These are phyloP conservation scores for Russula brevipes DNA, from an alignment of 768 basidiomycete species.

Conservation along the genomic window DNA sequence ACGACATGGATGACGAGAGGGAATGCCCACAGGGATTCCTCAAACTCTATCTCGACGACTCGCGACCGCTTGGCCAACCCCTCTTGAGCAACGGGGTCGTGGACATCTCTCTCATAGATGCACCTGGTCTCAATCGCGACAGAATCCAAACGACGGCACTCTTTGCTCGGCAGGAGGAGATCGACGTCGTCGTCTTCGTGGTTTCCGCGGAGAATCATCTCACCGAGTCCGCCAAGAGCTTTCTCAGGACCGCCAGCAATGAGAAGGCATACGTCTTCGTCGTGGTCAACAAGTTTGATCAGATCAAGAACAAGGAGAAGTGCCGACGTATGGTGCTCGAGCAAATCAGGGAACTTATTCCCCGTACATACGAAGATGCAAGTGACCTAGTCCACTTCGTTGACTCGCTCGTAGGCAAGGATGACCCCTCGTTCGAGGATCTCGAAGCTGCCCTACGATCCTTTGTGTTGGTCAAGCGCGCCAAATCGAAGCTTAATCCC, in stretches of 20 bases:
- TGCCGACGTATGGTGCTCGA: constrained; percentile 85
- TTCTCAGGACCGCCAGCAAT: constrained; percentile 85
- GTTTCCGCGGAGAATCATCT: constrained; percentile 99
- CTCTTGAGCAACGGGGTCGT: constrained; percentile 93
- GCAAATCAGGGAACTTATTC: constrained; percentile 89
- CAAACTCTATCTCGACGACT: constrained; percentile 86
- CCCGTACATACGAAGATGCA: constrained; percentile 86
- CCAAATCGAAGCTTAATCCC: constrained; percentile 94
- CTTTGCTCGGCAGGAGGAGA: constrained; percentile 96
- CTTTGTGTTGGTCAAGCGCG: constrained; percentile 92
- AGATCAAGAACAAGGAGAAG: constrained; percentile 92
- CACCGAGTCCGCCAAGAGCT: constrained; percentile 91
- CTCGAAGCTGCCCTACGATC: constrained; percentile 90
- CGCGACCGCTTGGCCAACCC: constrained; percentile 70
- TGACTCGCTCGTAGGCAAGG: constrained; percentile 75
- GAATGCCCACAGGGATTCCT: constrained; percentile 67
- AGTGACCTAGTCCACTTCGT: constrained; percentile 97
- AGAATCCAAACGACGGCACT: constrained; percentile 90
- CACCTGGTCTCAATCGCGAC: constrained; percentile 95
- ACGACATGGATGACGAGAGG: constrained; percentile 41
- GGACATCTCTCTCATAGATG: constrained; percentile 97
- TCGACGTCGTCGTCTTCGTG: constrained; percentile 97
- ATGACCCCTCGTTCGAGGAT: constrained; percentile 72
- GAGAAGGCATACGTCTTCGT: constrained; percentile 99
- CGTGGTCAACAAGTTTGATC: constrained; percentile 97